Base-by-base conservation (phyloP, 2,329 filamentous ascomycete species). In the Penicillium sp. region DNA sequence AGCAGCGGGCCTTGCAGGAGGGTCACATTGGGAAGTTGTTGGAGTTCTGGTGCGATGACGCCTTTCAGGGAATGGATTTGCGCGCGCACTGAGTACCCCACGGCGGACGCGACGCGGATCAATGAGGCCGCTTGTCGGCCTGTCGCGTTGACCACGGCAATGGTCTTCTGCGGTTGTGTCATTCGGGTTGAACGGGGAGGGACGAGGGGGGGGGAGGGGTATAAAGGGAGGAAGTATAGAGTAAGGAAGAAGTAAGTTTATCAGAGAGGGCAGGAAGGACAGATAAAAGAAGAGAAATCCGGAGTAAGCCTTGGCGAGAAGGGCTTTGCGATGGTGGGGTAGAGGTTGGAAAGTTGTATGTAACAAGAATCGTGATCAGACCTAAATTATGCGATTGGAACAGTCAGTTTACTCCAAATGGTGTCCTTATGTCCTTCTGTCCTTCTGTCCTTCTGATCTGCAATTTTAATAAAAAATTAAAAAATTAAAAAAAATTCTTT, bases 61-160 rank as follows among this genome's bases (percentile, higher is more conserved):
- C 91, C 91, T 70, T 94, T 90, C 62, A 89, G 84, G 68, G 91
- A 93, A 70, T 92, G 86, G 75, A 97, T 83, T 79, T 97, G 94
- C 31, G 93, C 94, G 70, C 91, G 90, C 57, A 99, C 93, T 74
- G 89, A 86, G 81, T 94, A 97, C 65, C 94, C 94, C 55, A 97
- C 89, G 59, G 94, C 94, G 44, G 91, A 91, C 57, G 93, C 93
- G 72, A 96, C 92, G 66, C 94, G 89, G 68, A 97, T 94, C 70
- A 99, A 87, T 59, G 93, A 97, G 58, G 93, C 93, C 64, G 93
- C 92, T 81, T 99, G 94, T 68, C 94, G 90, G 71, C 94, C 94
- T 74, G 91, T 93, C 73, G 91, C 91, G 78, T 97, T 97, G 79
- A 97, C 93, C 71, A 96, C 88, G 72, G 93, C 93, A 70, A 96